Evolutionary conservation across 139 green algal species (phyloP), one percentile per base, ranked within the genome.

Genomic region (Micromonas commoda): DNA sequence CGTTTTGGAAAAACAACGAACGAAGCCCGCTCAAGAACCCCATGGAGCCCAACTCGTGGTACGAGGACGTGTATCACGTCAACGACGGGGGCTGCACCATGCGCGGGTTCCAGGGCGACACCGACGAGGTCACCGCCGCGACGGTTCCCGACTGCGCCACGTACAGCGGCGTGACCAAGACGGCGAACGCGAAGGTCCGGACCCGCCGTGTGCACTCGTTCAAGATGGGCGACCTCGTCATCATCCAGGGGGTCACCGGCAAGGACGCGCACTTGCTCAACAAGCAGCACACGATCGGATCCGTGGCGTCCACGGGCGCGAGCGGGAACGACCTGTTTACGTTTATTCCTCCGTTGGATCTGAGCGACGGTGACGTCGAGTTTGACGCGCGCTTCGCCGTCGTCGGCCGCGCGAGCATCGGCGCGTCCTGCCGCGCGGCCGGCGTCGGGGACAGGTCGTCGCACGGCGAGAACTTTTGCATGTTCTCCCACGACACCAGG

Each of bases 1-100:
- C 20, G 23, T 76, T 76, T 35, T 76, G 69, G 69, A 61, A 63
- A 35, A 76, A 76, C 69, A 76, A 76, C 69, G 69, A 61, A 37
- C 69, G 29, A 24, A 76, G 51, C 37, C 69, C 69, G 69, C 69
- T 61, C 13, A 76, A 76, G 35, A 63, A 21, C 66, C 24, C 20
- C 13, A 53, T 19, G 5, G 33, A 51, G 26, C 26, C 31, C 20
- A 73, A 73, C 31, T 26, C 4, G 13, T 73, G 51, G 21, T 23
- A 61, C 69, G 69, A 28, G 35, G 35, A 76, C 20, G 9, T 53
- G 9, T 76, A 76, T 26, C 21, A 51, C 20, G 19, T 76, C 3
- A 19, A 26, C 35, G 51, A 51, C 32, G 66, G 66, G 26, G 66
- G 28, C 26, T 73, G 66, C 66, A 73, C 32, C 26, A 57, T 51